These are phyloP conservation scores for Chalciporus chontae DNA, from an alignment of 768 basidiomycete species.

Conservation along the genomic window DNA sequence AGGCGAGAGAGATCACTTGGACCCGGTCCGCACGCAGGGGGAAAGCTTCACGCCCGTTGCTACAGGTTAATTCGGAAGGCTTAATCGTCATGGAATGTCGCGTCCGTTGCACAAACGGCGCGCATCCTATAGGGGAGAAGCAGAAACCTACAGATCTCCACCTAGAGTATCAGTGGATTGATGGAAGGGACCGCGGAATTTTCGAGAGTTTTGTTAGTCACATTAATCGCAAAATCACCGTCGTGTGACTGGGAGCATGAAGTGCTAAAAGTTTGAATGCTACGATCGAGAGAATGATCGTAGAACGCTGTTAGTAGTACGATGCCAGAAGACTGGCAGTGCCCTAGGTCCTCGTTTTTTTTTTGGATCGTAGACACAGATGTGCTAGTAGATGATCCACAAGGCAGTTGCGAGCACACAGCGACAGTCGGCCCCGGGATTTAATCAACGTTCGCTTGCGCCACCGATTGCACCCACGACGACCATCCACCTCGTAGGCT, in stretches of 20 bases:
- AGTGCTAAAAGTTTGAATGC: too few relatives aligned
- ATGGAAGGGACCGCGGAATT: slow-evolving; percentile 51
- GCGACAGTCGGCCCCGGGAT: too few relatives aligned
- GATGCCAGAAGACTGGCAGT: too few relatives aligned
- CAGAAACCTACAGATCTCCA: slow-evolving; percentile 3
- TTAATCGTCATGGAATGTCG: slow-evolving; percentile 21
- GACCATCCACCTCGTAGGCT: too few relatives aligned
- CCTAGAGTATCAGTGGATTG: slow-evolving; percentile 56
- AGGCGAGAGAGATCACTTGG: slow-evolving; percentile 52
- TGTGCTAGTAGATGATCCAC: too few relatives aligned
- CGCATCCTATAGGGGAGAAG: slow-evolving; percentile 12
- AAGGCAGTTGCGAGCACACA: too few relatives aligned
- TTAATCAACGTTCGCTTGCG: too few relatives aligned
- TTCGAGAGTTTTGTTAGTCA: slow-evolving; percentile 72
- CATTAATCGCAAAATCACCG: slow-evolving; percentile 47
- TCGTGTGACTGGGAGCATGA: not conserved
- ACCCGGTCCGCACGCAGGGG: slow-evolving; percentile 61
- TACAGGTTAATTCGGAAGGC: not conserved
- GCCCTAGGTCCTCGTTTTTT: too few relatives aligned
- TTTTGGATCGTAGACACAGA: too few relatives aligned
- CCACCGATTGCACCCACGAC: too few relatives aligned
- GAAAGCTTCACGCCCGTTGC: slow-evolving; percentile 21
- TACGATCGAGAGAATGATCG: too few relatives aligned
- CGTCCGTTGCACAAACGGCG: slow-evolving; percentile 21
- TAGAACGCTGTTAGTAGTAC: too few relatives aligned